Percentiles rank a stretch among this genome's conserved stretches.
Evolutionary conservation across 1,284 basidiomycete genomes (phyloP).

Genomic region (Cryptococcus maquisensis): DNA sequence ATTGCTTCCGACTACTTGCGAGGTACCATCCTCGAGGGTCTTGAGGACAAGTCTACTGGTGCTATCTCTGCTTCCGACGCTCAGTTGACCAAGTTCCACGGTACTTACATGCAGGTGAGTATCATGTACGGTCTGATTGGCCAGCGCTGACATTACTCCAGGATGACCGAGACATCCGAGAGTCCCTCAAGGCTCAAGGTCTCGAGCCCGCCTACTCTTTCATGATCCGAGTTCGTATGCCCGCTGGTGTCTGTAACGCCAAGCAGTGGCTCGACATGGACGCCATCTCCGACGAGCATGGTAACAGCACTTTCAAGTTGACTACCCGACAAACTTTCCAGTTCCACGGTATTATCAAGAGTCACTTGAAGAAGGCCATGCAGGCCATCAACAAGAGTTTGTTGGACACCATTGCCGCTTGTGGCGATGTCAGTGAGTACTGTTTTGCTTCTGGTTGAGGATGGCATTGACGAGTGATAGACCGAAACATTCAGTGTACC

Average conservation of each 20-base stretch:
- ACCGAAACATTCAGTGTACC: conserved; percentile 84
- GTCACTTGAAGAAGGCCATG: conserved; percentile 91
- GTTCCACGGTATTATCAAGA: conserved; percentile 97
- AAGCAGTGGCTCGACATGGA: conserved; percentile 95
- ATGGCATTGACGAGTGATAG: conserved; percentile 6
- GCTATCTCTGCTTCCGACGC: conserved; percentile 84
- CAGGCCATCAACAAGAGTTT: conserved; percentile 90
- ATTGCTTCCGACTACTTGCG: conserved; percentile 91
- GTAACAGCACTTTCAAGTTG: conserved; percentile 91
- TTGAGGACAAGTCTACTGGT: conserved; percentile 80
- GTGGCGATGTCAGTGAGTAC: conserved; percentile 86
- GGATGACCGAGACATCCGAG: conserved; percentile 96
- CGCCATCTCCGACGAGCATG: conserved; percentile 91
- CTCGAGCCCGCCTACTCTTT: conserved; percentile 95
- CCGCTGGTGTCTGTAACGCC: conserved; percentile 87
- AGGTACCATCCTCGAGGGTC: conserved; percentile 89
- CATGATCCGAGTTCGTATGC: conserved; percentile 97
- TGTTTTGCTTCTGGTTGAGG: conserved; percentile 2
- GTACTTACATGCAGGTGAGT: conserved; percentile 76
- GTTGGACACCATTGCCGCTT: conserved; percentile 95
- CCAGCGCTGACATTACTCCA: conserved; percentile 29
- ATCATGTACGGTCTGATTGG: neutral
- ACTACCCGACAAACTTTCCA: conserved; percentile 99
- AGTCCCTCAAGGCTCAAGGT: conserved; percentile 88
- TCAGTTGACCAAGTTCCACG: conserved; percentile 98